Evolutionary conservation across 768 basidiomycete species (phyloP).

Genomic region (Suillus spraguei): DNA sequence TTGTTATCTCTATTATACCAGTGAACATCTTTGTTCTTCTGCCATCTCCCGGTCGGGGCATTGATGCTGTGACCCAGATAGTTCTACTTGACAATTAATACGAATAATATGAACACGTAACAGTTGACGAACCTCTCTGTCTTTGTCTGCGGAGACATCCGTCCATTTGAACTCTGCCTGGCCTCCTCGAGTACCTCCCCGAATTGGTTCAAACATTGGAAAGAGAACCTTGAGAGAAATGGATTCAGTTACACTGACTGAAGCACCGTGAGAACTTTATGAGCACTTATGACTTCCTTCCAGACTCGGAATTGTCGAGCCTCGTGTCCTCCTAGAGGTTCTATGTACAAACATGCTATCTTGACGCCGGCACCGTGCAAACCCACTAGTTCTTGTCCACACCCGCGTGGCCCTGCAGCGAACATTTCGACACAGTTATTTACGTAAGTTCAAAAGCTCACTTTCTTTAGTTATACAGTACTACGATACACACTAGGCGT

Average conservation of each 20-base stretch:
- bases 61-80: constrained; percentile 96
- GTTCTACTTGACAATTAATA: constrained; percentile 52
- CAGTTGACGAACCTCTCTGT: constrained; percentile 68
- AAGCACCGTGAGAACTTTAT: neutral
- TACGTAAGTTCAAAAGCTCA: too few relatives aligned
- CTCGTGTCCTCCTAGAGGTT: neutral
- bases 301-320: neutral
- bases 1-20: constrained; percentile 83
- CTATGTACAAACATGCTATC: neutral
- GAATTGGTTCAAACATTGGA: constrained; percentile 79
- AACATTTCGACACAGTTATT: too few relatives aligned
- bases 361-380: neutral
- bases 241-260: neutral
- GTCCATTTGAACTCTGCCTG: constrained; percentile 92
- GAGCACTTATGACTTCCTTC: neutral
- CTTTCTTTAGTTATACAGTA: too few relatives aligned
- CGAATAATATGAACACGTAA: neutral
- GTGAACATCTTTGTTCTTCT: constrained; percentile 95
- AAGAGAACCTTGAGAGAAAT: neutral
- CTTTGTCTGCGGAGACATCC: constrained; percentile 90
- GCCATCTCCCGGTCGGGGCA: constrained; percentile 95
- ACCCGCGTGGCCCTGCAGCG: too few relatives aligned
- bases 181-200: constrained; percentile 90
- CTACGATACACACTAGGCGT: too few relatives aligned
- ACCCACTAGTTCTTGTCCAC: too few relatives aligned